Conservation (phyloP, 2,329 filamentous ascomycete species). For the Colletotrichum navitas region DNA sequence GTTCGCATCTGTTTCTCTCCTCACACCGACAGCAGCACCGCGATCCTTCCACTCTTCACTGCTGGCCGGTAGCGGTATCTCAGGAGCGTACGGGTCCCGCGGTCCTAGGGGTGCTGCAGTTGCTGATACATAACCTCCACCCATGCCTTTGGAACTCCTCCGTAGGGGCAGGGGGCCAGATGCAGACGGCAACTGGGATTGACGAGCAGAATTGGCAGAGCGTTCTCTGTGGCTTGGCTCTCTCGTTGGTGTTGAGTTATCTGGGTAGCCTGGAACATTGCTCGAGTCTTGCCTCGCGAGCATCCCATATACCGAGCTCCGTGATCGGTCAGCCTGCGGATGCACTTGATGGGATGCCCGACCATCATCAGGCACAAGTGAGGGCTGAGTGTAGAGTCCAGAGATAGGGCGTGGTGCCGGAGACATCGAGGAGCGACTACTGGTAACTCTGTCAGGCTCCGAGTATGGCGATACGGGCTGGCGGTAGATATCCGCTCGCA, state of each 20-base stretch:
- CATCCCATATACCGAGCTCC: constrained; percentile 67
- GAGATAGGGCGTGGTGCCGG: constrained; percentile 34
- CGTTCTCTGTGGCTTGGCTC: constrained; percentile 78
- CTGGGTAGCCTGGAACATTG: constrained; percentile 69
- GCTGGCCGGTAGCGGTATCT: constrained; percentile 63
- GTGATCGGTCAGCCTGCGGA: constrained; percentile 69
- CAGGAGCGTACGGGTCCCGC: constrained; percentile 52
- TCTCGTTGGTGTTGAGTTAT: constrained; percentile 70
- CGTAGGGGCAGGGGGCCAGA: constrained; percentile 79
- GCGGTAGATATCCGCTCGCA: constrained; percentile 36
- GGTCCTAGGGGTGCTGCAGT: constrained; percentile 58
- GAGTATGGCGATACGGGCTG: constrained; percentile 30
- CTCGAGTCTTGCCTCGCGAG: constrained; percentile 74
- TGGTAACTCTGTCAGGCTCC: constrained; percentile 26
- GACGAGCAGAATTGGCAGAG: constrained; percentile 73
- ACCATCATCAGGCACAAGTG: constrained; percentile 38
- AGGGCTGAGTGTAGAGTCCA: constrained; percentile 45
- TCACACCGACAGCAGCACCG: constrained; percentile 87
- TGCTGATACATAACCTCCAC: constrained; percentile 64
- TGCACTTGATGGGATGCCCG: constrained; percentile 60
- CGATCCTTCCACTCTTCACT: constrained; percentile 97
- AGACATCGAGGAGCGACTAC: constrained; percentile 17
- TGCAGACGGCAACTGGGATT: constrained; percentile 61
- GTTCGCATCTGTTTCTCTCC: constrained; percentile 86
- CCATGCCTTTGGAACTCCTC: constrained; percentile 80